Percentiles rank a stretch among this genome's conserved stretches.
phyloP scores from a whole-genome alignment of 2,329 filamentous ascomycete genomes.

The Hypoxylon sp. region DNA sequence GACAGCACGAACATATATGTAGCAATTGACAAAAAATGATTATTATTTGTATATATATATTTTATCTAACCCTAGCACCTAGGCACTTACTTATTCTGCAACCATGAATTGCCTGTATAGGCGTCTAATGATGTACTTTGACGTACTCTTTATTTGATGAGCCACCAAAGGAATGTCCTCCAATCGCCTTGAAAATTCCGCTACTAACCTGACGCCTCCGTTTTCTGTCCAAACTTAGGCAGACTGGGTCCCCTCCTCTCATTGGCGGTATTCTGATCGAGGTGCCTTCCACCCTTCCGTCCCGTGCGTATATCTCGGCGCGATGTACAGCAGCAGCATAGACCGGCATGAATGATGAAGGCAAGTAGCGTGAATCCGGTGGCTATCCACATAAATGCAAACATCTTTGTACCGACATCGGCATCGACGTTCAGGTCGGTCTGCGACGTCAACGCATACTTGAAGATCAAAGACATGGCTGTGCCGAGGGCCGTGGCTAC shows the following conservation, averaged over 20 bases:
- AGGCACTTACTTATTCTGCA: slow-evolving; percentile 4
- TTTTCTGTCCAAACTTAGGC: slow-evolving; percentile 29
- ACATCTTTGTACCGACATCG: slow-evolving; percentile 79
- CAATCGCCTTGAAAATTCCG: not conserved
- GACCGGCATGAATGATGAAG: slow-evolving; percentile 79
- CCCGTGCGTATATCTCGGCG: slow-evolving; percentile 65
- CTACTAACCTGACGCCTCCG: slow-evolving; percentile 36
- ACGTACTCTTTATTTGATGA: not conserved
- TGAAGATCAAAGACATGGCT: slow-evolving; percentile 86
- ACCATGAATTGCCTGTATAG: not conserved
- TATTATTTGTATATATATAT: not conserved
- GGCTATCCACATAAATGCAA: slow-evolving; percentile 92
- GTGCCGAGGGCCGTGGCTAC: slow-evolving; percentile 83
- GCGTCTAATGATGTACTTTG: slow-evolving; percentile 9
- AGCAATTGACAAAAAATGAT: not conserved
- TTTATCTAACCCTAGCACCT: slow-evolving; percentile 13
- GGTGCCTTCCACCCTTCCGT: slow-evolving; percentile 50
- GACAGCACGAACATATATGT: not conserved
- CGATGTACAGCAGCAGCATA: slow-evolving; percentile 82
- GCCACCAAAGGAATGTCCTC: not conserved
- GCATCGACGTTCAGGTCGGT: slow-evolving; percentile 83
- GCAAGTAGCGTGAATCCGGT: slow-evolving; percentile 76
- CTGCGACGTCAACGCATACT: slow-evolving; percentile 79
- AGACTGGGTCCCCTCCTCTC: slow-evolving; percentile 27
- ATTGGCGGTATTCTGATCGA: slow-evolving; percentile 25